Percentiles rank a stretch among this genome's conserved stretches.
Evolutionary conservation across 2,329 filamentous ascomycete species (phyloP).

Genomic region (Pyrenophora graminea): DNA sequence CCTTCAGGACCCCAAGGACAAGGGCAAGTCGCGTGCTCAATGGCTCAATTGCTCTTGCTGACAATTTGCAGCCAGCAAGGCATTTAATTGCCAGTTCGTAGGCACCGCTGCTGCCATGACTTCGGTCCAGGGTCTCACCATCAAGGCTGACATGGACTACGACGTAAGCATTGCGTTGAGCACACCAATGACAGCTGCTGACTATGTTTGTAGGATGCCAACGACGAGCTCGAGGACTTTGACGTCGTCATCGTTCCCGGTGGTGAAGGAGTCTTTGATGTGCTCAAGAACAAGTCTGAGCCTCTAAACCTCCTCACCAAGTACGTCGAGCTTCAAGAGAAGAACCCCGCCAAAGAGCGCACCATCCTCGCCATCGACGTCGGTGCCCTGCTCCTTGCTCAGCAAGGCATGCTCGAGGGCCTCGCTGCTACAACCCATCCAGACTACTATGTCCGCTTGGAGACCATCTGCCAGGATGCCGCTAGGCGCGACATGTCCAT

Average conservation of each 20-base stretch:
- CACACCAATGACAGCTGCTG: neutral
- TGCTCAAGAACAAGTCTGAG: constrained; percentile 68
- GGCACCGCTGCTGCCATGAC: constrained; percentile 53
- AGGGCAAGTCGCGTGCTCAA: constrained; percentile 43
- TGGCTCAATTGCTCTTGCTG: constrained; percentile 14
- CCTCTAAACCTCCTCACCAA: constrained; percentile 70
- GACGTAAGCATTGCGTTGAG: constrained; percentile 46
- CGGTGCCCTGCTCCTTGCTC: constrained; percentile 75
- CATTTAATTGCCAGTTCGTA: constrained; percentile 59
- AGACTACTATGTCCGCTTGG: constrained; percentile 77
- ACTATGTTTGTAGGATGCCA: constrained; percentile 59
- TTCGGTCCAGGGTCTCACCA: constrained; percentile 66
- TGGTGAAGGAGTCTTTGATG: constrained; percentile 63
- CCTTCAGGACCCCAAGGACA: constrained; percentile 59
- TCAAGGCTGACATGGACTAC: constrained; percentile 76
- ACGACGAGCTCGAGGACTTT: constrained; percentile 72
- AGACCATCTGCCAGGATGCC: constrained; percentile 77
- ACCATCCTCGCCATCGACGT: constrained; percentile 81
- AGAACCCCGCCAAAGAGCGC: constrained; percentile 77
- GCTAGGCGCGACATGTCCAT: constrained; percentile 71
- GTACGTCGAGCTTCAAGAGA: constrained; percentile 79
- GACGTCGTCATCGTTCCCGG: constrained; percentile 80
- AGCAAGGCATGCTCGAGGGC: constrained; percentile 76
- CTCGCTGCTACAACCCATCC: constrained; percentile 82
- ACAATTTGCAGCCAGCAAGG: constrained; percentile 53